Evolutionary conservation across 1,284 basidiomycete genomes (phyloP), one percentile per base, ranked within the genome.

Genomic region (Uromyces viciae-fabae): DNA sequence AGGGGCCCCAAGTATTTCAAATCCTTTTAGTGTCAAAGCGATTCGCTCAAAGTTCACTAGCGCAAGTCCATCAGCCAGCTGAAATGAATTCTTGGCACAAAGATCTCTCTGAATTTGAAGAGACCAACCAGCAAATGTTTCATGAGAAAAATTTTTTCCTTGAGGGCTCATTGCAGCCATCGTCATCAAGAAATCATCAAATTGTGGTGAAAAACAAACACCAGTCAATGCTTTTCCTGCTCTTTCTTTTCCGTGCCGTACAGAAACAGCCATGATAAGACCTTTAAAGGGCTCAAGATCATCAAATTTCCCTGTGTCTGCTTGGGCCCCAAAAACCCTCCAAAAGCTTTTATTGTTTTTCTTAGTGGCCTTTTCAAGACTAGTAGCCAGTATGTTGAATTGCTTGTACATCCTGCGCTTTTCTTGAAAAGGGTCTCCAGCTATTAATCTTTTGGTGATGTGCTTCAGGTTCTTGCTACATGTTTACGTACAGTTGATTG

Each of bases 211-310:
- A n/a, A 69, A 42, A 40, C 38, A n/a, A 15, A 69, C 43, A 43
- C 66, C 66, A 15, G 38, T n/a, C 9, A 69, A 28, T n/a, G 66
- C 19, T 69, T 69, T 69, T 69, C 66, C 66, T 5, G 19, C 33
- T 19, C 43, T 46, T 40, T 69, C 66, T 25, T 40, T 15, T 52
- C 49, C 68, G 42, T 43, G 14, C 22, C 42, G 68, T 42, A 71
- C 33, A 19, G 68, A 19, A 46, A 43, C 42, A 25, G 42, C 68
- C 68, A 71, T 71, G 17, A 71, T 42, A 14, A 71, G 22, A 1
- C 68, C 68, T 49, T 71, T 71, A 19, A 71, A 49, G 2, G 68
- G 42, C 49, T 71, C 42, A n/a, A 43, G 38, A 28, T 71, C 49
- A 25, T 71, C 4, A 17, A 71, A 71, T 49, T 28, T 43, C 2